A percentile compares a stretch with the other conserved stretches of the same genome.
Evolutionary conservation across 1,284 basidiomycete species (phyloP).

Genomic region (Moesziomyces globuligerus): DNA sequence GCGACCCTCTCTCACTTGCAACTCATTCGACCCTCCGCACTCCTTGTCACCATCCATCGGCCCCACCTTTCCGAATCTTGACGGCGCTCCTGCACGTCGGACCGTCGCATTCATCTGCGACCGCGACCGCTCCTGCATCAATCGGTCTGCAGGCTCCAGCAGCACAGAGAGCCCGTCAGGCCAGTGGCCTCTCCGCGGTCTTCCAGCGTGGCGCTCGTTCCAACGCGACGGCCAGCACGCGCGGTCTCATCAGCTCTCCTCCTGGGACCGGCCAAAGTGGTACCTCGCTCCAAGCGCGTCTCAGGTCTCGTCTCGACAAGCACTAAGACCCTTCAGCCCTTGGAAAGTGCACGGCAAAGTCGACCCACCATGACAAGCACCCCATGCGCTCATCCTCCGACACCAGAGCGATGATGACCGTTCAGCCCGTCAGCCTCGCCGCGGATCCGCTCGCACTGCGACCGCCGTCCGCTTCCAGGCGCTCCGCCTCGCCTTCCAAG

Average conservation of each 20-base stretch:
- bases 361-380: constrained; percentile 39
- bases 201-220: too few species aligned
- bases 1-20: not conserved
- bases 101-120: not conserved
- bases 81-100: too few species aligned
- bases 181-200: not conserved
- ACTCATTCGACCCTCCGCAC: not conserved
- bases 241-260: too few species aligned
- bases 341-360: constrained; percentile 7
- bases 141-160: not conserved
- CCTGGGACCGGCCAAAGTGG: not conserved
- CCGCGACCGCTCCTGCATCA: not conserved
- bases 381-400: constrained; percentile 19
- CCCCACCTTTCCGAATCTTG: not conserved
- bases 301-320: not conserved
- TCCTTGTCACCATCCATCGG: not conserved
- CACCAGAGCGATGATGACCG: constrained; percentile 41
- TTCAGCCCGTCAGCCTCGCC: constrained; percentile 30
- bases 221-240: not conserved
- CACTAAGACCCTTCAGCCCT: not conserved
- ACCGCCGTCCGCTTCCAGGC: constrained; percentile 8
- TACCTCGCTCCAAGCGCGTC: not conserved
- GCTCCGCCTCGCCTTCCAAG: constrained; percentile 33
- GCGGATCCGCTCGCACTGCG: constrained; percentile 9
- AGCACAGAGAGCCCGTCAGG: not conserved